Base-by-base conservation (phyloP, 176 grass and related monocot genomes). In the Raddia guianensis region DNA sequence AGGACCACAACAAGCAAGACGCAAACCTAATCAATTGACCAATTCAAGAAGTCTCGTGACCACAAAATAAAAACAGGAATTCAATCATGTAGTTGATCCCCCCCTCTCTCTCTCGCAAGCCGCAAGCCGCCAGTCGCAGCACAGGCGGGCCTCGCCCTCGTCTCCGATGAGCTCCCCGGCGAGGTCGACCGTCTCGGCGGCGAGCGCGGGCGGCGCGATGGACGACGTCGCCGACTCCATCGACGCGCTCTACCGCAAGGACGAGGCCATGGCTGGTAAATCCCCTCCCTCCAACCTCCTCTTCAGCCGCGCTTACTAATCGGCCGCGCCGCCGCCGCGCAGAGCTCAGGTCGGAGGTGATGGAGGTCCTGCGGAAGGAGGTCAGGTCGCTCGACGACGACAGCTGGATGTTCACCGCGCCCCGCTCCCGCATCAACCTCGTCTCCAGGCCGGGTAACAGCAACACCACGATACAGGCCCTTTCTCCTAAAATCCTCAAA, bases 351-450 rank as follows among this genome's bases (percentile, higher is more conserved):
- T 91, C 82, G 35, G 95, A 98, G 63, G 75, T 94, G 40, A 92
- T 89, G 90, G 95, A 89, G 76, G 92, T 86, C 64, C 78, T 98
- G 63, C 88, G 92, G 35, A 98, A 84, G 81, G 88, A 91, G 76
- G 90, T 93, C 48, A 98, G 88, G 37, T 98, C 95, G 9, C 89
- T 98, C 61, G 95, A 98, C 21, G 92, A 95, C 9, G 90, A 98
- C 68, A 92, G 68, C 68, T 98, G 95, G 95, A 98, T 85, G 78
- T 98, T 98, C 72, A 66, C 92, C 40, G 88, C 89, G 18, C 92
- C 95, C 32, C 86, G 90, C 57, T 98, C 86, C 60, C 90, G 91
- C 83, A 88, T 94, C 78, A 90, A 88, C 60, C 89, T 92, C 52
- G 78, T 95, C 75, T 89, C 90, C 27, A 88, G 82, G 85, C 74